Base-by-base conservation (phyloP, 2,329 filamentous ascomycete genomes). In the Aspergillus caelatus region DNA sequence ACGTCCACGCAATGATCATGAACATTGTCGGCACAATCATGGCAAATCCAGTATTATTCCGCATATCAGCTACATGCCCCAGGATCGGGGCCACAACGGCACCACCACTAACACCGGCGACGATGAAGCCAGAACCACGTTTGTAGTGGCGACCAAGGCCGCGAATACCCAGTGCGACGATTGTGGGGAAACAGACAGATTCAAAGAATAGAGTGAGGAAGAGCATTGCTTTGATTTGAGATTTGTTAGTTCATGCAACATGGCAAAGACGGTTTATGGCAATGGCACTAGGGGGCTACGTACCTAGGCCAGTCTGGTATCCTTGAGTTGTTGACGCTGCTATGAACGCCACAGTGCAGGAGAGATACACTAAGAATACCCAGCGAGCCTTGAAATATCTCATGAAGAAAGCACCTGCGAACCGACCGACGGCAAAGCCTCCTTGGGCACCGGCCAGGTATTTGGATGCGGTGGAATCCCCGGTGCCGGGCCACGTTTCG, bases 101-200 rank as follows among this genome's bases (percentile, higher is more conserved):
- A 62, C 91, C 91, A 16, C 91, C 91, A 19, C 85, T 82, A 0
- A 94, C 90, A 67, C 89, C 90, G 5, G 83, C 89, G 2, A 93
- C 85, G 67, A 96, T 88, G 75, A 87, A 90, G 1, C 90, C 90
- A 2, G 88, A 89, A 1, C 91, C 91, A 64, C 90, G 85, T 81
- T 94, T 93, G 41, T 89, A 91, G 78, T 94, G 89, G 21, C 88
- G 85, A 7, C 92, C 91, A 1, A 93, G 83, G 2, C 90, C 91
- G 26, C 92, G 87, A 63, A 96, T 88, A 3, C 90, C 91, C 14
- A 95, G 84, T 4, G 91, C 88, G 68, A 93, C 93, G 64, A 95
- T 89, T 1, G 94, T 88, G 0, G 93, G 93, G 83, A 92, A 96
- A 69, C 92, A 87, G 58, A 93, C 92, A 0, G 89, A 91, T 75